Evolutionary conservation across 495 filamentous ascomycete genomes (phyloP).

Genomic region (Cudoniella acicularis): DNA sequence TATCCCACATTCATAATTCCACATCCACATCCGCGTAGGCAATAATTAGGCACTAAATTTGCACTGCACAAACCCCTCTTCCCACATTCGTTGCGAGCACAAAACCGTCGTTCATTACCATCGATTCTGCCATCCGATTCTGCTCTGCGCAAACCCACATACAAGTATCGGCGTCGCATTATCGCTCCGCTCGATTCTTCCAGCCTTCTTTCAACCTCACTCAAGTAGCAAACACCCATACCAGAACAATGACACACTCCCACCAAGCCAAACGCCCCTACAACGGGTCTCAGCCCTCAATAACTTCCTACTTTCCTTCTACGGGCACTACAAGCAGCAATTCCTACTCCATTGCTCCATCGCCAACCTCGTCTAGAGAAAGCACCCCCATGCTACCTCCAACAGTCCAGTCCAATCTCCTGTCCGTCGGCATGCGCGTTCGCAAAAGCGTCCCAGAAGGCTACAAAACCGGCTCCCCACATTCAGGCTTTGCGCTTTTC

Average conservation of each 20-base stretch:
- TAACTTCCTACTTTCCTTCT: constrained; percentile 23
- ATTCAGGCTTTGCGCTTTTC: constrained; percentile 43
- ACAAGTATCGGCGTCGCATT: background rate
- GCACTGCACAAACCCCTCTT: background rate
- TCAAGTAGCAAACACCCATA: background rate
- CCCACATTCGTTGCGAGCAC: background rate
- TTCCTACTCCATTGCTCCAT: background rate
- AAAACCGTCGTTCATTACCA: background rate
- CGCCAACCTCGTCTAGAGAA: background rate
- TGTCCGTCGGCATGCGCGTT: constrained; percentile 88
- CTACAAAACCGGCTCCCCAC: constrained; percentile 66
- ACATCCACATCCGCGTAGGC: too few species aligned
- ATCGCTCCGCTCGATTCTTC: background rate
- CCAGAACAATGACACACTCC: background rate
- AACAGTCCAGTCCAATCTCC: constrained; percentile 68
- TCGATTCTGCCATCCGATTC: background rate
- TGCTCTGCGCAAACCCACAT: background rate
- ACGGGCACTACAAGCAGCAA: background rate
- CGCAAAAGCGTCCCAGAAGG: constrained; percentile 89
- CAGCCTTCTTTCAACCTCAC: background rate
- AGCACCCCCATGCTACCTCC: constrained; percentile 47
- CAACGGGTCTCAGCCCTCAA: constrained; percentile 23
- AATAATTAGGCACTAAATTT: background rate
- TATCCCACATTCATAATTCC: background rate
- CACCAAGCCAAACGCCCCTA: constrained; percentile 27